Percentiles rank a stretch among this genome's conserved stretches.
phyloP scores from a whole-genome alignment of 306 rosid species.

The Mucuna pruriens region DNA sequence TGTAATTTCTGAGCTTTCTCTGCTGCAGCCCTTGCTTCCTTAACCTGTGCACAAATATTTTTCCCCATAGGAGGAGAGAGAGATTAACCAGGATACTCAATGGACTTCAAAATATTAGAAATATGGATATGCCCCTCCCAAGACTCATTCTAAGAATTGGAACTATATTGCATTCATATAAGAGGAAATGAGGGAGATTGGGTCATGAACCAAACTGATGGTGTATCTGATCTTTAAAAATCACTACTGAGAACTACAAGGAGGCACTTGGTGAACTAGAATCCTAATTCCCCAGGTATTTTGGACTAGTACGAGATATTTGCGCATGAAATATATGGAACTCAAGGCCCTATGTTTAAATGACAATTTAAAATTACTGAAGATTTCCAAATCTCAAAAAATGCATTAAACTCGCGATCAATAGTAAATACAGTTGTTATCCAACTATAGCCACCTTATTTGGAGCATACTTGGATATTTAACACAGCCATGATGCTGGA shows the following conservation, averaged over 20 bases:
- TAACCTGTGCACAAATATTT: constrained; percentile 66
- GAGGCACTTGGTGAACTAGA: constrained; percentile 3
- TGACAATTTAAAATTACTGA: background rate
- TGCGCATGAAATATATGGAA: constrained; percentile 10
- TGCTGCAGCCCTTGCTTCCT: constrained; percentile 80
- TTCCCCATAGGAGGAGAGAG: background rate
- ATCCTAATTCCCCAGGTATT: constrained; percentile 4
- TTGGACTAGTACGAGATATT: background rate
- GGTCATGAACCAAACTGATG: background rate
- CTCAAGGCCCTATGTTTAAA: background rate
- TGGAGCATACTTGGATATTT: background rate
- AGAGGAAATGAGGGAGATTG: background rate
- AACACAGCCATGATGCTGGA: constrained; percentile 9
- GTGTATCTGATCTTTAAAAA: background rate
- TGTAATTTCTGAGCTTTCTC: constrained; percentile 89
- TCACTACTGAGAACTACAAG: background rate
- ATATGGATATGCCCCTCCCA: background rate
- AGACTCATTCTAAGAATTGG: background rate
- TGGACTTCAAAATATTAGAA: constrained; percentile 13
- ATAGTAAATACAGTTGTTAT: background rate
- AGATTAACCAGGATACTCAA: constrained; percentile 11
- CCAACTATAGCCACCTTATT: background rate
- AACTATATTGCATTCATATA: background rate
- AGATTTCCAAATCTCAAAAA: background rate
- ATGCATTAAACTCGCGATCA: background rate